Conservation (phyloP, 345 rosid species). For the Eucalyptus melliodora region DNA sequence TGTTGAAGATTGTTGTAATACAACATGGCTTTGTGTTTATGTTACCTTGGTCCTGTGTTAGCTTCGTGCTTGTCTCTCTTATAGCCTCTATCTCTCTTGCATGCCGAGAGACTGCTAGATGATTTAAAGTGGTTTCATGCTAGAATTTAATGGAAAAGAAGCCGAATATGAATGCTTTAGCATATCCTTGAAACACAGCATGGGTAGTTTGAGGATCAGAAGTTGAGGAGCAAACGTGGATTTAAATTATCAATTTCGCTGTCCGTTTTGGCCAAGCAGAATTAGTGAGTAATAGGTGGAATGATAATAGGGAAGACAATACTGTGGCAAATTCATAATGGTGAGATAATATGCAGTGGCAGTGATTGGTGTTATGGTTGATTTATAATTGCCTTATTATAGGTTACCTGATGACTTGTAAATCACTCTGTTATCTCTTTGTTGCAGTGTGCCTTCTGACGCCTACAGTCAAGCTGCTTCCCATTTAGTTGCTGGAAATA, state of each 20-base stretch:
- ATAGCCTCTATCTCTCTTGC: neutral
- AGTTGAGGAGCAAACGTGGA: neutral
- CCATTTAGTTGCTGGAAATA: conserved; percentile 61
- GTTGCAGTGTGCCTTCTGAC: conserved; percentile 49
- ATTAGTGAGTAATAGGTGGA: neutral
- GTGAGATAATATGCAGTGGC: neutral
- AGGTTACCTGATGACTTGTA: neutral
- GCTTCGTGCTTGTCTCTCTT: neutral
- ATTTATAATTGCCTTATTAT: neutral
- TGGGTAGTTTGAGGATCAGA: neutral
- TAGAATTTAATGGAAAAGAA: neutral
- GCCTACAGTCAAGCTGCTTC: conserved; percentile 87
- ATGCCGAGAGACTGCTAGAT: neutral
- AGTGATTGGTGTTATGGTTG: neutral
- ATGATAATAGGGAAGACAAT: neutral
- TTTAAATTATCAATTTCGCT: neutral
- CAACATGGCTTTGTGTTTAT: neutral
- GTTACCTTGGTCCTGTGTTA: neutral
- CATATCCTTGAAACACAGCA: neutral
- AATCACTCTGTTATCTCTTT: neutral
- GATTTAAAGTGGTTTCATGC: neutral
- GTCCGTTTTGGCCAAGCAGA: neutral
- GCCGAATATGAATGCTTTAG: neutral
- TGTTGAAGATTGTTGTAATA: neutral
- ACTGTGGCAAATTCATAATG: neutral